Base-by-base conservation (phyloP, 2,329 filamentous ascomycete genomes). In the Colletotrichum sp. region DNA sequence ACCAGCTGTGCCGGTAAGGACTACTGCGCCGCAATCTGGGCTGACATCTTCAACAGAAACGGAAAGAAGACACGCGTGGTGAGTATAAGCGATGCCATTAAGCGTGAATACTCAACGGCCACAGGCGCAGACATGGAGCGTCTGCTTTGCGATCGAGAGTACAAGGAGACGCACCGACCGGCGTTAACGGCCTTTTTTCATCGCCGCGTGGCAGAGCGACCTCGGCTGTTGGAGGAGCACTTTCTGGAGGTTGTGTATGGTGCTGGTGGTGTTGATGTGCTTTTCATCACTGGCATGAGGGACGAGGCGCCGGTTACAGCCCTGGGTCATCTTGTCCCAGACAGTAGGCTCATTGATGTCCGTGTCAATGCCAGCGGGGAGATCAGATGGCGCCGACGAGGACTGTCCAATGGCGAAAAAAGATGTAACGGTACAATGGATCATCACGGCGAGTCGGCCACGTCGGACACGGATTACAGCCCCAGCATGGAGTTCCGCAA, bases 251-350 rank as follows among this genome's bases (percentile, higher is more conserved):
- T 87, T 3, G 86, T 92, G 4, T 21, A 81, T 38, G 70, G 75
- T 15, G 83, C 84, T 8, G 75, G 13, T 64, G 84, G 85, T 79
- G 82, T 85, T 3, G 87, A 92, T 70, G 89, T 92, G 62, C 80
- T 93, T 57, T 71, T 93, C 0, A 88, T 93, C 76, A 93, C 90
- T 1, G 91, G 90, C 0, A 89, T 92, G 88, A 88, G 90, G 83
- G 91, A 93, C 63, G 82, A 89, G 62, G 87, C 90, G 7, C 91
- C 91, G 0, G 84, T 92, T 13, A 82, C 24, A 24, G 24, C 24
- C 24, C 24, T 24, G 24, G 4, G 24, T 24, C 24, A 24, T 24
- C 24, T 92, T 29, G 87, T 91, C 13, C 85, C 90, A 63, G 79
- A 84, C 3, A 87, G 82, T 73, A 88, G 83, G 75, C 71, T 93